A percentile compares a stretch with the other conserved stretches of the same genome.
These are phyloP conservation scores for Lepidium africanum DNA, from an alignment of 345 rosid species.

Conservation along the genomic window DNA sequence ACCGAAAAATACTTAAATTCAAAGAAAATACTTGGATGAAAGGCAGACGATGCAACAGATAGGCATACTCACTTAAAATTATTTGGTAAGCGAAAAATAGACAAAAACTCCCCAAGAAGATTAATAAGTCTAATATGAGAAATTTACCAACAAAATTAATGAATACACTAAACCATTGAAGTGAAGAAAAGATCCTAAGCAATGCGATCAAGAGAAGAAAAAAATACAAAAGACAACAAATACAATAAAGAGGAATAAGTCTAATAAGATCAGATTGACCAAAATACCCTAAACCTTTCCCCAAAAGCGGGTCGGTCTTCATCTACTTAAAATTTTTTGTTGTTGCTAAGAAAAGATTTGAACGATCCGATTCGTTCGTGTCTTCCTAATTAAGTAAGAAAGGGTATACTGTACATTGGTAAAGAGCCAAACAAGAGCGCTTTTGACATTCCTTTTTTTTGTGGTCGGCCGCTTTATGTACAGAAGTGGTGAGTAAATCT, in stretches of 20 bases:
- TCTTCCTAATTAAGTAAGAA: constrained; percentile 16
- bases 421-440: constrained; percentile 8
- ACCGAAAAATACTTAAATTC: no score
- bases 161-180: no score
- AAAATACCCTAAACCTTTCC: neutral
- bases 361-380: neutral
- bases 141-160: no score
- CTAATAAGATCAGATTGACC: neutral
- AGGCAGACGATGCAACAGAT: no score
- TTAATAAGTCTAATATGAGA: no score
- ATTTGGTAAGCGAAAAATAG: no score
- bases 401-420: constrained; percentile 21
- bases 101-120: no score
- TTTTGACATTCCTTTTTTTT: neutral
- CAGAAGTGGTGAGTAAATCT: neutral
- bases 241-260: neutral
- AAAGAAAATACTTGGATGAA: no score
- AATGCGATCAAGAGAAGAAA: neutral
- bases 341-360: neutral
- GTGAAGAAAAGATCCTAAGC: neutral
- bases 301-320: neutral
- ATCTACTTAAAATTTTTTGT: neutral
- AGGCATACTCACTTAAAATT: no score
- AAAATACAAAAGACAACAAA: neutral
- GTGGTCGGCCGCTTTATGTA: constrained; percentile 11